Evolutionary conservation across 2,329 filamentous ascomycete genomes (phyloP).

Genomic region (Fusarium piperis): DNA sequence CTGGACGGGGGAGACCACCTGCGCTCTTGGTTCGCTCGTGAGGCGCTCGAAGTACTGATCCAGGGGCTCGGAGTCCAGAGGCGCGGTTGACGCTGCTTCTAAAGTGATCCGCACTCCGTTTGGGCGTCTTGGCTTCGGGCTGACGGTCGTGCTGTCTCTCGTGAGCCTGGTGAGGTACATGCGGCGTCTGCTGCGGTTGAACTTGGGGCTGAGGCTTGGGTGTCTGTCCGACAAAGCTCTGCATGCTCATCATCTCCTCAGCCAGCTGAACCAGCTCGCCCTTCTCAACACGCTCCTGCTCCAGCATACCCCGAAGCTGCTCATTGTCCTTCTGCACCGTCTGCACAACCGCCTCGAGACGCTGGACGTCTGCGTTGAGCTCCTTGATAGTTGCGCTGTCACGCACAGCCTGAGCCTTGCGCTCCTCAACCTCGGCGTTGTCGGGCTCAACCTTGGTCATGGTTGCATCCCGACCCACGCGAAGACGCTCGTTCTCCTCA

Average conservation of each 20-base stretch:
- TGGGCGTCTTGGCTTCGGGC: constrained; percentile 48
- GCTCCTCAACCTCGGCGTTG: constrained; percentile 58
- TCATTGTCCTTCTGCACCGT: constrained; percentile 77
- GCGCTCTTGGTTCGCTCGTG: constrained; percentile 58
- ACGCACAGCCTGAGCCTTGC: constrained; percentile 67
- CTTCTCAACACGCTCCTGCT: constrained; percentile 83
- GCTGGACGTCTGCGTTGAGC: constrained; percentile 77
- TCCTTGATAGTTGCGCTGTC: constrained; percentile 74
- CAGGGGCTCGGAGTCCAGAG: constrained; percentile 71
- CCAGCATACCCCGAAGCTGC: constrained; percentile 70
- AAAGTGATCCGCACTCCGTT: constrained; percentile 42
- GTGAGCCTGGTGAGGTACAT: constrained; percentile 35
- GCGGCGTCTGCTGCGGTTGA: constrained; percentile 30
- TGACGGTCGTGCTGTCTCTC: constrained; percentile 35
- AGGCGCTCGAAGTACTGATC: constrained; percentile 54
- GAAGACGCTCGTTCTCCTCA: constrained; percentile 80
- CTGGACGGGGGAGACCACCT: constrained; percentile 60
- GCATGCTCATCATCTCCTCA: constrained; percentile 83
- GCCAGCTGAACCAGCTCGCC: constrained; percentile 83
- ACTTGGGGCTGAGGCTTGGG: constrained; percentile 28
- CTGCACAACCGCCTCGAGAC: constrained; percentile 76
- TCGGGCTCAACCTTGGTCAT: constrained; percentile 67
- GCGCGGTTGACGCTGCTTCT: constrained; percentile 62
- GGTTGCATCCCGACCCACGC: constrained; percentile 71
- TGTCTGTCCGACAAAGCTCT: constrained; percentile 55